phyloP scores from a whole-genome alignment of 768 basidiomycete genomes.

The Lactarius sanguifluus region DNA sequence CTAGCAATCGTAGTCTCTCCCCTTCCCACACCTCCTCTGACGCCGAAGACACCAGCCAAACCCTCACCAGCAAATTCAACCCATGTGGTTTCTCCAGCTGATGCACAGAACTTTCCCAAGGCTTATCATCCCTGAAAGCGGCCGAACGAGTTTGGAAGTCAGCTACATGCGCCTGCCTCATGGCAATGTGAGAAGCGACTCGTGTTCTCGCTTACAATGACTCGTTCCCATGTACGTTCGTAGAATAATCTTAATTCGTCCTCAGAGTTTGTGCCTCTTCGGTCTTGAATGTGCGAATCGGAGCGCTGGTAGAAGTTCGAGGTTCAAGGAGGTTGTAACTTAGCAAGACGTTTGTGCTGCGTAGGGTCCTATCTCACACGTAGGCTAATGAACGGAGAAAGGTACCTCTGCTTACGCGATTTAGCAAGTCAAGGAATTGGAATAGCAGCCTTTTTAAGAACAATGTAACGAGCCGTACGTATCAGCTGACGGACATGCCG shows the following conservation, averaged over 20 bases:
- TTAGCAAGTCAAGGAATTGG: neutral
- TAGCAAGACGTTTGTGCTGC: neutral
- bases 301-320: neutral
- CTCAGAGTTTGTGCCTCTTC: neutral
- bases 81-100: neutral
- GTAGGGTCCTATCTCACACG: neutral
- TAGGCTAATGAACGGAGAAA: neutral
- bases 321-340: neutral
- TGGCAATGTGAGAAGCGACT: neutral
- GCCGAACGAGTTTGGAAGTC: neutral
- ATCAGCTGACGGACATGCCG: slow-evolving; percentile 11
- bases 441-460: slow-evolving; percentile 6
- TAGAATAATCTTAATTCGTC: neutral
- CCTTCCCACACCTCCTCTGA: slow-evolving; percentile 8
- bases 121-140: neutral
- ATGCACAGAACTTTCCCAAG: neutral
- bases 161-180: neutral
- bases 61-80: neutral
- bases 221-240: neutral
- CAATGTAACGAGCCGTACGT: neutral
- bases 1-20: neutral
- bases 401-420: neutral
- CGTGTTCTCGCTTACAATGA: neutral
- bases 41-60: neutral
- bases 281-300: neutral